These are phyloP conservation scores for Acacia melanoxylon DNA, from an alignment of 306 rosid species.

Conservation along the genomic window DNA sequence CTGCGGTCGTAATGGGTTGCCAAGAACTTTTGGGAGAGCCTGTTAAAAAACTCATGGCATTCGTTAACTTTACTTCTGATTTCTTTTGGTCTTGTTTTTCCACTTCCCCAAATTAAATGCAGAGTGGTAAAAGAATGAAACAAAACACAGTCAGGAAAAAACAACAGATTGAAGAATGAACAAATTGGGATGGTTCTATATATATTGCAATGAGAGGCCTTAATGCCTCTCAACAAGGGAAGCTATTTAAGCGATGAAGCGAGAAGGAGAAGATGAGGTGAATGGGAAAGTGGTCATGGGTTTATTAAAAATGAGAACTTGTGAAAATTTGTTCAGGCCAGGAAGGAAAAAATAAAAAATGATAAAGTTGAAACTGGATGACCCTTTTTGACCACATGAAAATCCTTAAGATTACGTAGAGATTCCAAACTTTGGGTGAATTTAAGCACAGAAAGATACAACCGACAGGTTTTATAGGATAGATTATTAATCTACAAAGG, in stretches of 20 bases:
- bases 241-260: neutral
- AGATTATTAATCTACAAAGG: constrained; percentile 31
- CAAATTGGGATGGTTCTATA: constrained; percentile 22
- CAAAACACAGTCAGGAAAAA: constrained; percentile 9
- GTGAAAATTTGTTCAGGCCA: constrained; percentile 30
- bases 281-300: constrained; percentile 37
- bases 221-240: constrained; percentile 5
- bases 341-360: constrained; percentile 43
- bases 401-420: constrained; percentile 36
- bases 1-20: constrained; percentile 73
- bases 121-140: constrained; percentile 17
- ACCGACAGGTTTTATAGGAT: constrained; percentile 44
- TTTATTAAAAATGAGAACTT: constrained; percentile 29
- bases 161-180: constrained; percentile 21
- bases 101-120: constrained; percentile 23
- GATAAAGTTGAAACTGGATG: constrained; percentile 29
- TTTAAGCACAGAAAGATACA: constrained; percentile 56
- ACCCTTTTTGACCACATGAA: constrained; percentile 49
- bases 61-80: constrained; percentile 22
- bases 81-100: constrained; percentile 16
- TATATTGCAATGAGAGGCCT: neutral
- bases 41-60: constrained; percentile 63
- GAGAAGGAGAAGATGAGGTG: constrained; percentile 13
- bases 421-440: constrained; percentile 65
- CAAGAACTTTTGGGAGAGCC: constrained; percentile 64